A percentile compares a stretch with the other conserved stretches of the same genome.
These are phyloP conservation scores for Friedmanniomyces simplex DNA, from an alignment of 495 filamentous ascomycete genomes.

Conservation along the genomic window DNA sequence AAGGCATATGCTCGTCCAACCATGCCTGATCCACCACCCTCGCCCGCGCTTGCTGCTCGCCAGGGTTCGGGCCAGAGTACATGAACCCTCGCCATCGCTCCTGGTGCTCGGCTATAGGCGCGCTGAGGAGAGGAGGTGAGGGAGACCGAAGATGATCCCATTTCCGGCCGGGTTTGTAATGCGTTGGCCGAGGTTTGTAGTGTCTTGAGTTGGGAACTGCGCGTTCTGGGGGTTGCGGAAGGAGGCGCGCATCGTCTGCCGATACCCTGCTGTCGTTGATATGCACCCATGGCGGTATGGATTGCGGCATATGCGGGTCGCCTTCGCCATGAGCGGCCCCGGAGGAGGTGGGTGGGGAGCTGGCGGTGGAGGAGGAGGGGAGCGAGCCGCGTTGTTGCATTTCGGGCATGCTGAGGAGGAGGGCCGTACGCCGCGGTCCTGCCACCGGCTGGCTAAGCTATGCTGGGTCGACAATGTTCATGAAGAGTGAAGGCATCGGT, in stretches of 20 bases:
- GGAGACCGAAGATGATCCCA: conserved; percentile 16
- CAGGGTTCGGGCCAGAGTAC: conserved; percentile 9
- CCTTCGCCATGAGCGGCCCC: not conserved
- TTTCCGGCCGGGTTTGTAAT: conserved; percentile 18
- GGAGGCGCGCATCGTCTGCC: not conserved
- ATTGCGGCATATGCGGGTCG: conserved; percentile 11
- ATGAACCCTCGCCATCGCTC: conserved; percentile 17
- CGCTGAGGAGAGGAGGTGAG: conserved; percentile 8
- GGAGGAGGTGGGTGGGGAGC: not conserved
- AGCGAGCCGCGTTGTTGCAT: conserved; percentile 16
- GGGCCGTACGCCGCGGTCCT: not conserved
- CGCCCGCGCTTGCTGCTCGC: conserved; percentile 1
- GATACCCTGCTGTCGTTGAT: conserved; percentile 7
- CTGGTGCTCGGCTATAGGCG: conserved; percentile 13
- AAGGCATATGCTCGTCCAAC: conserved; percentile 22
- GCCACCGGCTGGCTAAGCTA: not conserved
- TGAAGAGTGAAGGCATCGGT: not conserved
- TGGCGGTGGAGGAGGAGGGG: not conserved
- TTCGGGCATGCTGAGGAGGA: conserved; percentile 11
- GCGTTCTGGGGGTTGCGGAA: not conserved
- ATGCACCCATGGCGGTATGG: conserved; percentile 21
- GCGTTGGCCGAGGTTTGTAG: conserved; percentile 3
- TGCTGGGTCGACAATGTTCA: not conserved
- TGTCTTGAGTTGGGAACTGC: conserved; percentile 12
- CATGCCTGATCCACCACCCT: conserved; percentile 15